Conservation (phyloP, 306 rosid species). For the Acacia confusa region DNA sequence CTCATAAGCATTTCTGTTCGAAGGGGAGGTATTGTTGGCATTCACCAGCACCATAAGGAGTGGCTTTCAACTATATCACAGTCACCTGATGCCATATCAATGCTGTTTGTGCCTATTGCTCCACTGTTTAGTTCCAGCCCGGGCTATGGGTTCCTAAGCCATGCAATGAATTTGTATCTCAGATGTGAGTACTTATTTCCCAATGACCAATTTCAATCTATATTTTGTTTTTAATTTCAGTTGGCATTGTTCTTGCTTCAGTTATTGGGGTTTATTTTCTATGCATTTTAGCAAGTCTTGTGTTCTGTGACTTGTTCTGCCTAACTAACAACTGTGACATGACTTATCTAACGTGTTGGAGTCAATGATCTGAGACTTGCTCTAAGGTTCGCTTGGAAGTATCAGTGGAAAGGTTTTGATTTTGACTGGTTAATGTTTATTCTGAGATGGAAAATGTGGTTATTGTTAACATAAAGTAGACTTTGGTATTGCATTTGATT, state of each 20-base stretch:
- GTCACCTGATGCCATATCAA: slow-evolving; percentile 54
- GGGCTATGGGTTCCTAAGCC: background rate
- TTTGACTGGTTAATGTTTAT: background rate
- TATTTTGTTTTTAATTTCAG: background rate
- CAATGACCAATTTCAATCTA: background rate
- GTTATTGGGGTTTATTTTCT: background rate
- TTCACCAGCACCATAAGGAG: slow-evolving; percentile 46
- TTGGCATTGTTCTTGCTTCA: background rate
- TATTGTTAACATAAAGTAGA: background rate
- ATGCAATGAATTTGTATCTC: background rate
- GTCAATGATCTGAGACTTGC: background rate
- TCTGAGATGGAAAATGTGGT: background rate
- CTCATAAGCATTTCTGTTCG: slow-evolving; percentile 38
- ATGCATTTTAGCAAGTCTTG: background rate
- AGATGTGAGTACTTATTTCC: background rate
- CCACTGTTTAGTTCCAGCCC: slow-evolving; percentile 50
- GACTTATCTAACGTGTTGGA: background rate
- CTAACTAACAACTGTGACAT: no score
- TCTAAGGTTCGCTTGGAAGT: background rate
- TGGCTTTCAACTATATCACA: slow-evolving; percentile 68
- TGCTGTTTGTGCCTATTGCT: slow-evolving; percentile 64
- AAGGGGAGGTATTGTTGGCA: slow-evolving; percentile 55
- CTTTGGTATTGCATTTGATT: background rate
- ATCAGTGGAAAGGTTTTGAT: background rate
- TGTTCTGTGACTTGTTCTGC: background rate